Base-by-base conservation (phyloP, 768 basidiomycete species). In the Tulasnella sp. region DNA sequence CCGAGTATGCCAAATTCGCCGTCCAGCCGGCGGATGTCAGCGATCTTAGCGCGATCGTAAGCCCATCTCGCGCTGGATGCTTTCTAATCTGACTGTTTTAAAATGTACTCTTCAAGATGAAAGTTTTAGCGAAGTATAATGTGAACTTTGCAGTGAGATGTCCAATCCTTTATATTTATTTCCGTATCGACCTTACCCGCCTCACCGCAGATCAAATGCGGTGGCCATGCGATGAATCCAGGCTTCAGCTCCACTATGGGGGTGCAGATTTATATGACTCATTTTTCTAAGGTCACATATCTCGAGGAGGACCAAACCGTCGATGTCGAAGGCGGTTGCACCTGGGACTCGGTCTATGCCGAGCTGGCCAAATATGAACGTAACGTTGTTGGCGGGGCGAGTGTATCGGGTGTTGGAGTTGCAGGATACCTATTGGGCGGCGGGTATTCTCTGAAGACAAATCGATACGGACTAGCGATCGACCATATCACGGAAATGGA, bases 371-470 rank as follows among this genome's bases (percentile, higher is more conserved):
- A 55, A 43, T 9, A 56, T 30, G 42, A 55, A 0, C 60, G 63
- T 26, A 67, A 60, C 47, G 64, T 67, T 8, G 68, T 68, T 13
- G 72, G 66, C 48, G 68, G 70, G 32, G 62, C 67, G 2, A 62
- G 63, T 1, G 27, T 45, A n/a, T 17, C 11, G 29, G 70, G 66
- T 1, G 68, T 73, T 5, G 73, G 73, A 10, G 63, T 73, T 5
- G 48, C 64, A 19, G 73, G 73, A 8, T 73, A 65, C 64, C 51
- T 71, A 34, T 58, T 73, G 4, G 73, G 72, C 4, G 71, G 71
- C 26, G 73, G 73, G 5, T 74, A 68, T 63, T 70, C 72, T 0
- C 58, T 67, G 61, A 69, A 69, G 56, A 70, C 69, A 3, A 73
- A 69, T 59, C 67, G 70, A 50, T 68, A 66, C 56, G 71, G 73